Evolutionary conservation across 2,329 filamentous ascomycete species (phyloP).

Genomic region (Drechslerella coelobrocha): DNA sequence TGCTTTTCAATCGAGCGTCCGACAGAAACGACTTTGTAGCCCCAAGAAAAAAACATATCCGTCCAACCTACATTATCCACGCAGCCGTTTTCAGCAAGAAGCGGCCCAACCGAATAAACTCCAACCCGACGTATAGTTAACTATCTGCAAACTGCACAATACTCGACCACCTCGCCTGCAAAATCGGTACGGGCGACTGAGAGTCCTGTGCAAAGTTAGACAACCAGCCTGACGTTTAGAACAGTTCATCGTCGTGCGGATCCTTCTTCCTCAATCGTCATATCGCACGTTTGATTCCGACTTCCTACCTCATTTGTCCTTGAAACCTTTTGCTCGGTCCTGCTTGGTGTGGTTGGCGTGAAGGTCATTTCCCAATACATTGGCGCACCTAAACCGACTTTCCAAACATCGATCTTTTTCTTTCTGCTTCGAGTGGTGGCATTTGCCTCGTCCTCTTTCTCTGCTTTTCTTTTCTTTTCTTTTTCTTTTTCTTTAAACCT

Average conservation of each 20-base stretch:
- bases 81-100: conserved; percentile 33
- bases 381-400: conserved; percentile 36
- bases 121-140: conserved; percentile 12
- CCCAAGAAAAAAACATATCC: background rate
- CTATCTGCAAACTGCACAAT: conserved; percentile 18
- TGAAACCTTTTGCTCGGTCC: conserved; percentile 29
- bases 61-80: conserved; percentile 28
- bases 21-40: conserved; percentile 5
- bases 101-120: conserved; percentile 16
- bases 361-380: conserved; percentile 48
- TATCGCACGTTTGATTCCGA: conserved; percentile 45
- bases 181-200: too few species aligned
- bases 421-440: background rate
- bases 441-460: background rate
- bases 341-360: conserved; percentile 18
- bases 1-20: conserved; percentile 39
- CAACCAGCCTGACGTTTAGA: conserved; percentile 12
- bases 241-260: conserved; percentile 23
- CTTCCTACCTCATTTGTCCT: conserved; percentile 39
- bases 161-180: conserved; percentile 5
- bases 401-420: conserved; percentile 9
- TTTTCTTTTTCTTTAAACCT: background rate
- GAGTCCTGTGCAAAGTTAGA: conserved; percentile 10
- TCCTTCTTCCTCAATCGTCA: conserved; percentile 28
- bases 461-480: background rate